Conservation (phyloP, 2,329 filamentous ascomycete species). For the Zymoseptoria passerinii region DNA sequence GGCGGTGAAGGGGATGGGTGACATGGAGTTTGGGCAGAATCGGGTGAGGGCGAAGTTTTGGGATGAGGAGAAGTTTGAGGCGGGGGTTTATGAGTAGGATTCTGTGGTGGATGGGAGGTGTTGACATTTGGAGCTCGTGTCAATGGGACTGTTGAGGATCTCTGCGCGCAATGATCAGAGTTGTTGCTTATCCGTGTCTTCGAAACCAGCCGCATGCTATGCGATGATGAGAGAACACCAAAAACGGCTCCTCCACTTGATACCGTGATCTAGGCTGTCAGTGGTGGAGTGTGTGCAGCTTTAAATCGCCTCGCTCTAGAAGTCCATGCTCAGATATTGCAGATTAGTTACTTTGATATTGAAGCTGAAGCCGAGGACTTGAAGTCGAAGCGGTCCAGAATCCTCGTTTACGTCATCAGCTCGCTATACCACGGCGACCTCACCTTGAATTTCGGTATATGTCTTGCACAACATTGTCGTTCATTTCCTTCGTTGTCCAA, state of each 20-base stretch:
- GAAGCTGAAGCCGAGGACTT: background rate
- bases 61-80: conserved; percentile 72
- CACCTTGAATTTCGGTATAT: background rate
- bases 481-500: background rate
- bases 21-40: conserved; percentile 82
- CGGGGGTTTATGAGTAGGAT: conserved; percentile 37
- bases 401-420: background rate
- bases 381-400: background rate
- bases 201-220: no score
- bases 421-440: background rate
- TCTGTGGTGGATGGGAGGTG: background rate
- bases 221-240: no score
- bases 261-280: no score
- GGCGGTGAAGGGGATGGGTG: conserved; percentile 85
- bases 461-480: background rate
- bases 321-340: background rate
- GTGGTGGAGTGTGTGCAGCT: no score
- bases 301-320: background rate
- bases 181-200: no score
- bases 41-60: conserved; percentile 75
- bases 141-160: no score
- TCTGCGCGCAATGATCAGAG: no score
- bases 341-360: no score
- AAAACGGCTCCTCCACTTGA: no score
- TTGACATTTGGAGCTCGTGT: no score